Percentiles rank a stretch among this genome's conserved stretches.
Evolutionary conservation across 2,329 filamentous ascomycete genomes (phyloP).

Genomic region (Chrysosphaeria jannelii): DNA sequence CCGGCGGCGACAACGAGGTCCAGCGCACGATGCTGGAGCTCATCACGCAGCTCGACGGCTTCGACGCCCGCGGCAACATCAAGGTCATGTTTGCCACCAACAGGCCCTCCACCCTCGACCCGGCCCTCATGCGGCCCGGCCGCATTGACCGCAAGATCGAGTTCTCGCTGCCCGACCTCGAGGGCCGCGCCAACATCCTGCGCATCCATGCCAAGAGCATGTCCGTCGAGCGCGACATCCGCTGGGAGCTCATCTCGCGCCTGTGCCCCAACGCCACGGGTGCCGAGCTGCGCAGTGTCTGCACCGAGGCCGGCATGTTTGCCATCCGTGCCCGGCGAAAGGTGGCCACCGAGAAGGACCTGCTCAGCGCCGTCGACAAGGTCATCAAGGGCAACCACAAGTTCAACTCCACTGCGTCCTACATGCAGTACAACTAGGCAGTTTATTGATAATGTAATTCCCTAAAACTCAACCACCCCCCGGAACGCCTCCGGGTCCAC

Average conservation of each 20-base stretch:
- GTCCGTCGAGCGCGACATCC: slow-evolving; percentile 94
- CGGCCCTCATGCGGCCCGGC: slow-evolving; percentile 80
- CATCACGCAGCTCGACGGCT: slow-evolving; percentile 92
- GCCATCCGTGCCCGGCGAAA: slow-evolving; percentile 83
- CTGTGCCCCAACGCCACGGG: slow-evolving; percentile 93
- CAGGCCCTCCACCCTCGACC: slow-evolving; percentile 95
- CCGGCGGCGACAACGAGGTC: slow-evolving; percentile 87
- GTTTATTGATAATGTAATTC: background rate
- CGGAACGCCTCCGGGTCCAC: slow-evolving; percentile 80
- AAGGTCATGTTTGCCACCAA: slow-evolving; percentile 99
- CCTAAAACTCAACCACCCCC: slow-evolving; percentile 68
- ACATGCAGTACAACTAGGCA: slow-evolving; percentile 91
- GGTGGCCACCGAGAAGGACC: slow-evolving; percentile 97
- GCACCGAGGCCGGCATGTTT: slow-evolving; percentile 96
- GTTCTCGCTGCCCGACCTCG: slow-evolving; percentile 87
- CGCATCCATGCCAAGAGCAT: slow-evolving; percentile 98
- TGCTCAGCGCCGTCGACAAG: slow-evolving; percentile 92
- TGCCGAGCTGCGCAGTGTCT: slow-evolving; percentile 84
- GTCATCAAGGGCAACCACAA: slow-evolving; percentile 98
- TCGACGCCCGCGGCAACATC: slow-evolving; percentile 93
- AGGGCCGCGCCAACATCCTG: slow-evolving; percentile 89
- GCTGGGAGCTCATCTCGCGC: slow-evolving; percentile 94
- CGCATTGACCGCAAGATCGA: slow-evolving; percentile 99
- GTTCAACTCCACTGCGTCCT: slow-evolving; percentile 95
- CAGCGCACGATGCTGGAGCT: slow-evolving; percentile 97